Percentiles rank a stretch among this genome's conserved stretches.
Evolutionary conservation across 2,329 filamentous ascomycete species (phyloP).

Genomic region (Botryotinia convoluta): DNA sequence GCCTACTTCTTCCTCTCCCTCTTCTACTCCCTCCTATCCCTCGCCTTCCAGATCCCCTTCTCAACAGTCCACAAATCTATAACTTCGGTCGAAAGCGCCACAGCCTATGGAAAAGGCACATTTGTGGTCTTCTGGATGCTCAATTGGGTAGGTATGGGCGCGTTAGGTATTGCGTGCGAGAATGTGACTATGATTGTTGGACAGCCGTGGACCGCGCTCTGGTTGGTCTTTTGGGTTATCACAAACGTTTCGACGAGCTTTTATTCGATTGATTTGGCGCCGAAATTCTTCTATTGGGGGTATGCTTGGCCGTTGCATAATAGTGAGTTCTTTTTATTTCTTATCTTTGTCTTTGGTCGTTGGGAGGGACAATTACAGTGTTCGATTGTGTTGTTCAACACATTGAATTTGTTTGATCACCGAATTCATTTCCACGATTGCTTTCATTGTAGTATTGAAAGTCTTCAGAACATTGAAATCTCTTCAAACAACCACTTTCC

Average conservation of each 20-base stretch:
- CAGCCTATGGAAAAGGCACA: conserved; percentile 54
- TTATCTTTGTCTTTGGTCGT: not conserved
- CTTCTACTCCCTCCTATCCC: conserved; percentile 60
- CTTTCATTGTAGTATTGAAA: no score
- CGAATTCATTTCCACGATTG: no score
- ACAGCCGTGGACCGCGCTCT: conserved; percentile 41
- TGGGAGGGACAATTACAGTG: not conserved
- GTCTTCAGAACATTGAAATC: no score
- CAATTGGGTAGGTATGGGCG: conserved; percentile 61
- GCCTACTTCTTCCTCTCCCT: conserved; percentile 62
- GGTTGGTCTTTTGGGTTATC: conserved; percentile 40
- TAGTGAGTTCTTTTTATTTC: conserved; percentile 39
- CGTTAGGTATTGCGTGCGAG: conserved; percentile 61
- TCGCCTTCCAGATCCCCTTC: conserved; percentile 64
- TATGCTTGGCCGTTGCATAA: conserved; percentile 64
- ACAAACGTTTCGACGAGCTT: conserved; percentile 61
- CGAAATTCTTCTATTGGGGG: conserved; percentile 59
- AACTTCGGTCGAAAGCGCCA: conserved; percentile 45
- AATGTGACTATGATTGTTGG: conserved; percentile 64
- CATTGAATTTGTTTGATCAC: no score
- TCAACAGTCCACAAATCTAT: conserved; percentile 46
- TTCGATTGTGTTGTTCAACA: no score
- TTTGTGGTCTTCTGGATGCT: conserved; percentile 64
- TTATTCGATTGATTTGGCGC: conserved; percentile 57
- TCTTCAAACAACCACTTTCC: no score